phyloP scores from a whole-genome alignment of 148 eudicot genomes.

The Diospyros lotus region DNA sequence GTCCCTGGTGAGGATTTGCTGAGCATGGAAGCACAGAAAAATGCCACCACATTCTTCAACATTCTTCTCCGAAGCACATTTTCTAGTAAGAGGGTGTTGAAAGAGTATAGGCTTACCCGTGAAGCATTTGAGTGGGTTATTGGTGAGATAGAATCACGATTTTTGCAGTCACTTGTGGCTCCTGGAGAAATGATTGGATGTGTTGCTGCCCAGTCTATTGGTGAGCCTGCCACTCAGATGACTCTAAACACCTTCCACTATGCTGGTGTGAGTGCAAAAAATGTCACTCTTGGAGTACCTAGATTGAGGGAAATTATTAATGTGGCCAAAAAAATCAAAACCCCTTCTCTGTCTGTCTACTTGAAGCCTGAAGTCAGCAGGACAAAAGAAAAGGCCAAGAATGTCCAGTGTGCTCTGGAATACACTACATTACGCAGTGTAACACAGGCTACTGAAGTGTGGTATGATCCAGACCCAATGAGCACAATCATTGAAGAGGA shows the following conservation, averaged over 20 bases:
- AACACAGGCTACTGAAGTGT: slow-evolving; percentile 97
- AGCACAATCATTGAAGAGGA: slow-evolving; percentile 91
- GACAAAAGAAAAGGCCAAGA: slow-evolving; percentile 90
- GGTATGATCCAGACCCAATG: slow-evolving; percentile 99
- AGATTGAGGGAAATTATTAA: slow-evolving; percentile 97
- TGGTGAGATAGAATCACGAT: slow-evolving; percentile 94
- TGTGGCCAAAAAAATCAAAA: slow-evolving; percentile 95
- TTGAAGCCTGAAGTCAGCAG: slow-evolving; percentile 69
- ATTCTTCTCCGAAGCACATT: slow-evolving; percentile 93
- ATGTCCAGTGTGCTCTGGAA: slow-evolving; percentile 89
- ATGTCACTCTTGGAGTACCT: slow-evolving; percentile 98
- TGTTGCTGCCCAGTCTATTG: slow-evolving; percentile 99
- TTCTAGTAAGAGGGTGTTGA: slow-evolving; percentile 85
- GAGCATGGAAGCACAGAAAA: slow-evolving; percentile 95
- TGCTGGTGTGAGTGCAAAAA: slow-evolving; percentile 99
- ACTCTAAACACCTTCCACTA: slow-evolving; percentile 95
- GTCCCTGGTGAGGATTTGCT: slow-evolving; percentile 92
- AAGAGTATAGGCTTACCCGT: slow-evolving; percentile 82
- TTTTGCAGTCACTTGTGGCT: slow-evolving; percentile 94
- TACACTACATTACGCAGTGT: slow-evolving; percentile 94
- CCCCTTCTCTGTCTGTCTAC: slow-evolving; percentile 91
- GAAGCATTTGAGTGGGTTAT: slow-evolving; percentile 99
- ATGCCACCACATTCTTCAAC: slow-evolving; percentile 91
- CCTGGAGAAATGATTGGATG: slow-evolving; percentile 99
- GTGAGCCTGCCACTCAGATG: slow-evolving; percentile 99